A percentile compares a stretch with the other conserved stretches of the same genome.
Evolutionary conservation across 352 stramenopile genomes (phyloP).

Genomic region (Globisporangium orthogonon): DNA sequence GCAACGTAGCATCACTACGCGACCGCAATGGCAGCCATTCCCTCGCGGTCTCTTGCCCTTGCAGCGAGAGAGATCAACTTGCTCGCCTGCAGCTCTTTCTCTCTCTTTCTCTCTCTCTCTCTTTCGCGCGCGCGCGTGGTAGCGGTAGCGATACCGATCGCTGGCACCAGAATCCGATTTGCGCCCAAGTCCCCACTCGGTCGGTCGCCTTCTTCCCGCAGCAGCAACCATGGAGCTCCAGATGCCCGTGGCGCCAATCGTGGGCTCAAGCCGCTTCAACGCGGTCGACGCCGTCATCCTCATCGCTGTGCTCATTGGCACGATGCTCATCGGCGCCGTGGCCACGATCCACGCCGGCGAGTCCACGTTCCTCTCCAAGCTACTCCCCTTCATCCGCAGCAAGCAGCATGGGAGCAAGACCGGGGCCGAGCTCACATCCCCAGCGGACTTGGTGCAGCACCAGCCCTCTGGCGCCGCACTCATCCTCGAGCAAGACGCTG

Average conservation of each 20-base stretch:
- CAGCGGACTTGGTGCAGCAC: slow-evolving; percentile 8
- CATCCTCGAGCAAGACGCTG: slow-evolving; percentile 14
- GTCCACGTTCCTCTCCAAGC: slow-evolving; percentile 6
- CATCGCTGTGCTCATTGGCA: slow-evolving; percentile 10
- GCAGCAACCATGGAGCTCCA: background rate
- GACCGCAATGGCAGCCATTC: background rate
- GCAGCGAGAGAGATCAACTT: too few species aligned
- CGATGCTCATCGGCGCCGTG: slow-evolving; percentile 16
- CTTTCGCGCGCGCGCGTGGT: too few species aligned
- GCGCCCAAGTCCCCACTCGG: background rate
- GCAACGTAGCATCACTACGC: background rate
- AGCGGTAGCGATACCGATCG: too few species aligned
- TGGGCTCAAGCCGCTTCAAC: slow-evolving; percentile 8
- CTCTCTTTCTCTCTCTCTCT: background rate
- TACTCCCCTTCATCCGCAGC: slow-evolving; percentile 7
- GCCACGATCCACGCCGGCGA: slow-evolving; percentile 19
- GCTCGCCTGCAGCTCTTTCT: background rate
- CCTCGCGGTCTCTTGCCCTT: background rate
- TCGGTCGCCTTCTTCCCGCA: background rate
- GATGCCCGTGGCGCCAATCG: slow-evolving; percentile 8
- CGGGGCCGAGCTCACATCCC: slow-evolving; percentile 1
- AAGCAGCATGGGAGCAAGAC: background rate
- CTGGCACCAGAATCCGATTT: background rate
- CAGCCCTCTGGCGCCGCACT: slow-evolving; percentile 17
- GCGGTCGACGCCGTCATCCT: slow-evolving; percentile 14